These are phyloP conservation scores for Sedum album DNA, from an alignment of 164 flowering plant genomes.

Conservation along the genomic window DNA sequence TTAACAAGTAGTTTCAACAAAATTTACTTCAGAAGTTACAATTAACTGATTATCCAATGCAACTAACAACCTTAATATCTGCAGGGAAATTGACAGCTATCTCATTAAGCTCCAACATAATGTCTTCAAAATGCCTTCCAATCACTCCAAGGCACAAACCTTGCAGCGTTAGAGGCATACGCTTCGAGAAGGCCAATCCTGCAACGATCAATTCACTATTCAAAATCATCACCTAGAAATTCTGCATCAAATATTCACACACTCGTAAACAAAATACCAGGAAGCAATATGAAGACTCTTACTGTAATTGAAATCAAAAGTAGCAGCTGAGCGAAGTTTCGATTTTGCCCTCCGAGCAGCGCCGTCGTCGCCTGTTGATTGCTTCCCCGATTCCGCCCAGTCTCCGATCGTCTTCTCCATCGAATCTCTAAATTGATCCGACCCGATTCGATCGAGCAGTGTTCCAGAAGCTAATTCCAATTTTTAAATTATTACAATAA, in stretches of 20 bases:
- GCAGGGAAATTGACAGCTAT: conserved; percentile 54
- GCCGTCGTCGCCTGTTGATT: neutral
- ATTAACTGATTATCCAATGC: neutral
- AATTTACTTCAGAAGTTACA: neutral
- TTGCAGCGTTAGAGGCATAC: conserved; percentile 36
- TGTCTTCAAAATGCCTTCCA: conserved; percentile 74
- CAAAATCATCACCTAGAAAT: neutral
- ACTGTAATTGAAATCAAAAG: neutral
- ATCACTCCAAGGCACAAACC: conserved; percentile 70
- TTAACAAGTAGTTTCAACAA: neutral
- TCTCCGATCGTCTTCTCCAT: conserved; percentile 1
- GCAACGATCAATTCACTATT: conserved; percentile 4
- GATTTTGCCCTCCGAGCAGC: neutral
- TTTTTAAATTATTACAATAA: no score
- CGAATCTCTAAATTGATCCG: neutral
- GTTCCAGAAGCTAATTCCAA: neutral
- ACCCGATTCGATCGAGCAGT: neutral
- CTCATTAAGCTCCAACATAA: conserved; percentile 43
- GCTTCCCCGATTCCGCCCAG: neutral
- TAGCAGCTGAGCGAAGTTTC: neutral
- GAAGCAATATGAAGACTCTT: neutral
- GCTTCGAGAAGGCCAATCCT: conserved; percentile 26
- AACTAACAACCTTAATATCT: conserved; percentile 47
- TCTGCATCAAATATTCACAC: no score
- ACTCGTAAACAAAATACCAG: neutral